Base-by-base conservation (phyloP, 2,329 filamentous ascomycete species). In the Xylaria sp. region DNA sequence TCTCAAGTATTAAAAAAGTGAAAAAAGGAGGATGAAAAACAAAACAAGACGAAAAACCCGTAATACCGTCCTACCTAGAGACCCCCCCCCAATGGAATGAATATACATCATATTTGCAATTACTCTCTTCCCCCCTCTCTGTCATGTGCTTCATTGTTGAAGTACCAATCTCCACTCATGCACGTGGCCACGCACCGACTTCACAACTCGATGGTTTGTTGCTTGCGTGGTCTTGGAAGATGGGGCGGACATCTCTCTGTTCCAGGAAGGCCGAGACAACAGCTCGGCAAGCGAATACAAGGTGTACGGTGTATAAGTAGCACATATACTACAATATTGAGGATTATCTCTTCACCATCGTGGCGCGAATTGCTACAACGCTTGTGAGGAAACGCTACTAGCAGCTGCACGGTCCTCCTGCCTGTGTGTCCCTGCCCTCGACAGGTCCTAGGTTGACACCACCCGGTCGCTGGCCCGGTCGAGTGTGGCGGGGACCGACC, bases 401-500 rank as follows among this genome's bases (percentile, higher is more conserved):
- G 81, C 87, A 90, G 75, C 83, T 84, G 80, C 87, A 90, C 68
- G 84, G 82, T 23, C 86, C 87, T 74, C 81, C 82, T 63, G 82
- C 81, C 75, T 88, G 87, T 68, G 87, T 89, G 81, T 86, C 88
- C 69, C 85, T 81, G 69, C 84, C 86, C 77, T 90, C 87, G 25
- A 86, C 83, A 40, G 82, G 70, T 18, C 80, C 82, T 72, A 89
- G 81, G 77, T 82, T 89, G 73, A 89, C 87, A 54, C 87, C 77
- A 47, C 77, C 87, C 51, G 86, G 85, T 77, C 87, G 85, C 79
- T 88, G 86, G 58, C 87, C 87, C 13, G 87, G 85, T 67, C 94
- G 87, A 78, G 94, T 86, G 80, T 94, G 94, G 79, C 95, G 90
- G 71, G 95, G 93, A n/a, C 94, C 95, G 60, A 91, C 94, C 82